Percentiles rank a stretch among this genome's conserved stretches.
phyloP scores from a whole-genome alignment of 306 rosid species.

The Potentilla sterilis region DNA sequence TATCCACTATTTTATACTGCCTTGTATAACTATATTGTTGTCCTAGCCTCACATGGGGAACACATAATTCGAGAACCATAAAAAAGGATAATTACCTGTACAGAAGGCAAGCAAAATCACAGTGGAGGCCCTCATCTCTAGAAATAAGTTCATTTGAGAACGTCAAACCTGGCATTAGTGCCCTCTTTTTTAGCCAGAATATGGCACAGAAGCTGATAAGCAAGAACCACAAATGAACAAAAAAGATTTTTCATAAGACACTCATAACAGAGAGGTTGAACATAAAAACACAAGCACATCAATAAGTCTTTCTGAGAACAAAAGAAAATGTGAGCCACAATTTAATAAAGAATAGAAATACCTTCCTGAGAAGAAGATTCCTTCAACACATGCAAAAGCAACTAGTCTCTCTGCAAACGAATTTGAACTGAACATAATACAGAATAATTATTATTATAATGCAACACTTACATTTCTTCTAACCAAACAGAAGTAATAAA shows the following conservation, averaged over 20 bases:
- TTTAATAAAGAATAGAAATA: conserved; percentile 17
- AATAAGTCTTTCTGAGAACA: not conserved
- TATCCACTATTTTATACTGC: not conserved
- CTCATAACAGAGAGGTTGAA: not conserved
- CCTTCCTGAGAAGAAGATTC: conserved; percentile 97
- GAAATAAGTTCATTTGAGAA: conserved; percentile 92
- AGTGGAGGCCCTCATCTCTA: conserved; percentile 96
- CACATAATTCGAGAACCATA: not conserved
- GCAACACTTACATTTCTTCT: not conserved
- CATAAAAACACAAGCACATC: conserved; percentile 7
- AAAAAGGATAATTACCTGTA: conserved; percentile 47
- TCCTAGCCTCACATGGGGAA: conserved; percentile 17
- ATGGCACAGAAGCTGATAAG: conserved; percentile 81
- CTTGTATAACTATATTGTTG: not conserved
- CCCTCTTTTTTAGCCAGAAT: conserved; percentile 93
- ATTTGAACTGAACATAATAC: conserved; percentile 58
- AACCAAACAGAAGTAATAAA: conserved; percentile 8
- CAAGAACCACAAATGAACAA: conserved; percentile 25
- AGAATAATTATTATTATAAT: conserved; percentile 29
- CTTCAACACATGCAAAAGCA: conserved; percentile 90
- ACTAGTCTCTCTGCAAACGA: conserved; percentile 81
- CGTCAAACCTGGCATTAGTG: conserved; percentile 84
- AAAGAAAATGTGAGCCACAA: not conserved
- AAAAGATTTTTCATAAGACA: conserved; percentile 1
- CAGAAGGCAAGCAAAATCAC: conserved; percentile 92